Base-by-base conservation (phyloP, 768 basidiomycete species). In the Phaffia australis region DNA sequence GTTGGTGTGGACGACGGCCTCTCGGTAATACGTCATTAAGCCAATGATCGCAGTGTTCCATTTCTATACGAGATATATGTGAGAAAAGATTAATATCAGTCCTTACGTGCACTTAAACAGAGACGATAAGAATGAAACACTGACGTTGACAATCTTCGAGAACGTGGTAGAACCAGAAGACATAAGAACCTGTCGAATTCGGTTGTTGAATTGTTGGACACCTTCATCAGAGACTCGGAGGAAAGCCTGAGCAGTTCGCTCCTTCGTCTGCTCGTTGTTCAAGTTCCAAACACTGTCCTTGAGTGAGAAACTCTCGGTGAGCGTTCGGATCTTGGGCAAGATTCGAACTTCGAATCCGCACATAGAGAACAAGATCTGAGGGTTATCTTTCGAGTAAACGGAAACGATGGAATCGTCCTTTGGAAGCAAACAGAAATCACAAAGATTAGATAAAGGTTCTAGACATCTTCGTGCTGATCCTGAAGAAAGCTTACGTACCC, bases 271-370 rank as follows among this genome's bases (percentile, higher is more conserved):
- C 76, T 97, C 93, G 71, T 99, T 94, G 48, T 89, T 94, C 68
- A 97, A 79, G 75, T 94, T 98, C 69, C 66, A 68, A 30, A 66
- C 70, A 47, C 60, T 65, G 69, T 72, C 71, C 46, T 90, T 93
- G 73, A 98, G 78, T 60, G 94, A 97, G 80, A 92, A 99, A 90
- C 75, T 97, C 93, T 71, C 92, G 92, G 64, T 89, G 82, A 90
- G 87, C 3, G 91, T 94, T 72, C 95, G 82, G 64, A 91, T 88
- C 81, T 97, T 94, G 47, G 95, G 95, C 52, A 99, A 79, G 73
- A 99, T 98, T 63, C 95, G 91, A 66, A 99, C 82, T 78, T 99
- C 95, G 73, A 99, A 99, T n/a, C 93, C 91, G 73, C 85, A 89
- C 94, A 98, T 98, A 4, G 93, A 92, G 81, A 97, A 99, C 51